phyloP scores from a whole-genome alignment of 1,284 basidiomycete genomes.

The Apiotrichum laibachii region DNA sequence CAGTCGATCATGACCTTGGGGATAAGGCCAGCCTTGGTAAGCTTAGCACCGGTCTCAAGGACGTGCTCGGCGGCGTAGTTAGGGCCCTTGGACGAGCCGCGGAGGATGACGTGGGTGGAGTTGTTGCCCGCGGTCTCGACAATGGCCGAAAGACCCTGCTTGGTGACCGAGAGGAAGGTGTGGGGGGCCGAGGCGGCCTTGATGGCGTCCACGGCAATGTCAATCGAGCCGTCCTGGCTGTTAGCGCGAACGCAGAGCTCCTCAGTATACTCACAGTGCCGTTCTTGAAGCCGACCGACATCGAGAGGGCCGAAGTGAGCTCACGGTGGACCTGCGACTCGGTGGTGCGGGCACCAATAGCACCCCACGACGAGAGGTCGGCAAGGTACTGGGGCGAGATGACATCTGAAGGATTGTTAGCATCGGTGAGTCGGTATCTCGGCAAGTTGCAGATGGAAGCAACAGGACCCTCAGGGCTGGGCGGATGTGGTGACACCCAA shows the following conservation, averaged over 20 bases:
- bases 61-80: conserved; percentile 80
- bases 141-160: conserved; percentile 86
- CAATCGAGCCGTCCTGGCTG: conserved; percentile 61
- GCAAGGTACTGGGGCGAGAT: conserved; percentile 72
- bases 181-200: conserved; percentile 80
- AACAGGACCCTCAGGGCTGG: no score
- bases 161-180: conserved; percentile 88
- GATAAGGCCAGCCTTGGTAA: conserved; percentile 73
- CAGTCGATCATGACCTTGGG: conserved; percentile 92
- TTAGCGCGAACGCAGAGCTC: background rate
- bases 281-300: conserved; percentile 77
- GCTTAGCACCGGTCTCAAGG: conserved; percentile 69
- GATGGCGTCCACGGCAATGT: conserved; percentile 87
- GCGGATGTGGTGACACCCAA: no score
- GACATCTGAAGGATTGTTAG: conserved; percentile 56
- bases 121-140: conserved; percentile 70
- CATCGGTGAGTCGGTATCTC: background rate
- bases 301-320: conserved; percentile 81
- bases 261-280: conserved; percentile 62
- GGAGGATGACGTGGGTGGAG: conserved; percentile 69
- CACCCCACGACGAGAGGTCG: conserved; percentile 87
- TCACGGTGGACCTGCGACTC: conserved; percentile 91
- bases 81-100: conserved; percentile 80
- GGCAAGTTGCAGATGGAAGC: background rate
- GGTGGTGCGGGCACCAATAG: conserved; percentile 94